Percentiles rank a stretch among this genome's conserved stretches.
Conservation (phyloP, 1,284 basidiomycete genomes). For the Cryptococcus sp. region DNA sequence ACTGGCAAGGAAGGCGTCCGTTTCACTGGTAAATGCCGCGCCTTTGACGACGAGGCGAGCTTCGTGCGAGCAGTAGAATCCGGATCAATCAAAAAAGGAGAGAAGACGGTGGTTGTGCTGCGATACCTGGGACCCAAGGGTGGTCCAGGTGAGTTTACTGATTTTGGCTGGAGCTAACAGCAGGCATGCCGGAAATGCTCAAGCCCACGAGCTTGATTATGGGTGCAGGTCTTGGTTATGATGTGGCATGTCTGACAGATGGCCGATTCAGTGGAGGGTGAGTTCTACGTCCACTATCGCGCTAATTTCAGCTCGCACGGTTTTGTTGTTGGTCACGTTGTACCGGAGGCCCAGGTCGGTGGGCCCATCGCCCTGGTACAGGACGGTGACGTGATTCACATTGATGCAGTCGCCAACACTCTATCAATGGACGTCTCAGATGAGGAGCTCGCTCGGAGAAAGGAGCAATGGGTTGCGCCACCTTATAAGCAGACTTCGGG, state of each 20-base stretch:
- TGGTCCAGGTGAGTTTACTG: constrained; percentile 60
- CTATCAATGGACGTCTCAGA: constrained; percentile 82
- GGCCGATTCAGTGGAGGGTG: constrained; percentile 91
- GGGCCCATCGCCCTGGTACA: constrained; percentile 92
- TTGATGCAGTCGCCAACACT: constrained; percentile 74
- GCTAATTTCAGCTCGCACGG: constrained; percentile 53
- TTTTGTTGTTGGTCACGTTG: constrained; percentile 57
- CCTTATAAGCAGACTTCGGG: constrained; percentile 82
- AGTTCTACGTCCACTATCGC: constrained; percentile 12
- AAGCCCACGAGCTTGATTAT: constrained; percentile 83
- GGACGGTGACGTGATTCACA: constrained; percentile 84
- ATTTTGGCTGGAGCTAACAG: background rate
- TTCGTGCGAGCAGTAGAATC: constrained; percentile 82
- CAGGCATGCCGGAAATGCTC: constrained; percentile 87
- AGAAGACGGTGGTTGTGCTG: constrained; percentile 78
- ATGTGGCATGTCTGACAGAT: constrained; percentile 92
- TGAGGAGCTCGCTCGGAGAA: constrained; percentile 71
- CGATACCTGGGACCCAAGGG: constrained; percentile 96
- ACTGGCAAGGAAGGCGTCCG: constrained; percentile 91
- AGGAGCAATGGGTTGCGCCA: constrained; percentile 74
- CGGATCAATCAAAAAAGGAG: constrained; percentile 79
- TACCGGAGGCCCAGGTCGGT: constrained; percentile 84
- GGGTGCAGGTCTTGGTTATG: constrained; percentile 86
- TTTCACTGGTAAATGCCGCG: constrained; percentile 61
- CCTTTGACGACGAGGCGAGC: constrained; percentile 67